A percentile compares a stretch with the other conserved stretches of the same genome.
Evolutionary conservation across 73 alveolate species (phyloP).

Genomic region (Stentor coeruleus): DNA sequence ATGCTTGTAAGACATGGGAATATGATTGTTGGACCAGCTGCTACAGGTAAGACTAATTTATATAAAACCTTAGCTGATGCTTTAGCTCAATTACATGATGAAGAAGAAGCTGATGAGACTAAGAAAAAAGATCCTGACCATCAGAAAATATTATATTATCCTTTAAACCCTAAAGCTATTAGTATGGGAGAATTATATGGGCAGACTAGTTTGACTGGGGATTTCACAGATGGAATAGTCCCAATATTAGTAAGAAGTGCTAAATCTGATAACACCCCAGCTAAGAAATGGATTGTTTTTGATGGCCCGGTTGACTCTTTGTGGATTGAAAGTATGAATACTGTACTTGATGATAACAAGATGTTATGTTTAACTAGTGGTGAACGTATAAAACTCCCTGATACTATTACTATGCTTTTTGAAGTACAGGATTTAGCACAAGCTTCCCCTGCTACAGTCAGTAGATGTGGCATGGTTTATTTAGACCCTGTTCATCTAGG

Average conservation of each 20-base stretch:
- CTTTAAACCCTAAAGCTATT: conserved; percentile 98
- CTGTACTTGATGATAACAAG: conserved; percentile 99
- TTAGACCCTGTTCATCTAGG: conserved; percentile 99
- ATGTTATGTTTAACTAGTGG: conserved; percentile 98
- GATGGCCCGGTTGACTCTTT: conserved; percentile 90
- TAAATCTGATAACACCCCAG: conserved; percentile 94
- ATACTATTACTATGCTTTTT: conserved; percentile 98
- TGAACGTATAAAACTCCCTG: conserved; percentile 96
- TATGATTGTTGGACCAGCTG: conserved; percentile 99
- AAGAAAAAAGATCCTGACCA: conserved; percentile 33
- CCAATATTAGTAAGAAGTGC: conserved; percentile 97
- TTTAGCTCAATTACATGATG: conserved; percentile 84
- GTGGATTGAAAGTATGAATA: conserved; percentile 98
- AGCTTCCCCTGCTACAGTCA: conserved; percentile 99
- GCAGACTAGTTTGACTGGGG: conserved; percentile 73
- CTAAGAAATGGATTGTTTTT: conserved; percentile 92
- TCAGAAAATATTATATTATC: conserved; percentile 38
- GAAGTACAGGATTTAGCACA: conserved; percentile 99
- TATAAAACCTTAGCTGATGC: conserved; percentile 92
- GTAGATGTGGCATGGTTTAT: conserved; percentile 99
- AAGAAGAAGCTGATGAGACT: conserved; percentile 49
- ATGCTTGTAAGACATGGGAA: conserved; percentile 98
- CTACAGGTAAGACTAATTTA: conserved; percentile 98
- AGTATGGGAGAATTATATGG: conserved; percentile 96
- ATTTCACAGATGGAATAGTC: conserved; percentile 99